Evolutionary conservation across 768 basidiomycete genomes (phyloP).

Genomic region (Podaxis sp.): DNA sequence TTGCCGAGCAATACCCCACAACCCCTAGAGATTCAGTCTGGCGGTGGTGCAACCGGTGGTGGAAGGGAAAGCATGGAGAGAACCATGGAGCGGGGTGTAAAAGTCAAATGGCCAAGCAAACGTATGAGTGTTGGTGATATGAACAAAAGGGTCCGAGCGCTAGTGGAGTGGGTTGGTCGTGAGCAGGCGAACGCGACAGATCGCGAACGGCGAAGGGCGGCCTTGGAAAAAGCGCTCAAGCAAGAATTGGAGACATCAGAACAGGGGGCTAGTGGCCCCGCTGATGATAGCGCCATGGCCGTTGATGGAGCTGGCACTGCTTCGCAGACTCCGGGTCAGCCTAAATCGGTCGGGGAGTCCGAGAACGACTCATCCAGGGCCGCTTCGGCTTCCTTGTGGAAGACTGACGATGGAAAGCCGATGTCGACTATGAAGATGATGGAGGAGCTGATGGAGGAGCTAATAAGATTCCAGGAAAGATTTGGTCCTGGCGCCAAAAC

Average conservation of each 20-base stretch:
- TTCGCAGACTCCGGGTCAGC: conserved; percentile 12
- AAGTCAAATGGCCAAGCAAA: conserved; percentile 92
- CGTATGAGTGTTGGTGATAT: conserved; percentile 96
- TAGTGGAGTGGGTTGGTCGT: conserved; percentile 93
- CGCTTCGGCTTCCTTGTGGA: conserved; percentile 6
- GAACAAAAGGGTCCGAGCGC: conserved; percentile 88
- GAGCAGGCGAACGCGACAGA: conserved; percentile 79
- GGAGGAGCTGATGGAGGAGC: conserved; percentile 89
- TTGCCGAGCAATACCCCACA: conserved; percentile 75
- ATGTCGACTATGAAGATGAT: conserved; percentile 71
- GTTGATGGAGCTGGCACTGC: conserved; percentile 22
- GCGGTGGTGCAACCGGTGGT: conserved; percentile 25
- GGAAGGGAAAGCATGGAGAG: conserved; percentile 57
- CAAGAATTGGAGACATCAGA: conserved; percentile 24
- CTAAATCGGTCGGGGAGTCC: conserved; percentile 15
- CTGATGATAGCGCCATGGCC: conserved; percentile 31
- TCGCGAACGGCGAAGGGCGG: conserved; percentile 64
- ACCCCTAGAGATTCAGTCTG: conserved; percentile 68
- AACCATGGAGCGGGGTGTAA: conserved; percentile 73
- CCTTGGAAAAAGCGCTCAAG: conserved; percentile 56
- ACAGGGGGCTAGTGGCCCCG: conserved; percentile 13
- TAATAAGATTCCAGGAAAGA: conserved; percentile 85
- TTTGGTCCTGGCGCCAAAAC: conserved; percentile 60
- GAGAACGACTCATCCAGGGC: not conserved
- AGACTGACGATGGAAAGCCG: conserved; percentile 15